Evolutionary conservation across 1,284 basidiomycete species (phyloP).

Genomic region (Cryptococcus jaspeensis): DNA sequence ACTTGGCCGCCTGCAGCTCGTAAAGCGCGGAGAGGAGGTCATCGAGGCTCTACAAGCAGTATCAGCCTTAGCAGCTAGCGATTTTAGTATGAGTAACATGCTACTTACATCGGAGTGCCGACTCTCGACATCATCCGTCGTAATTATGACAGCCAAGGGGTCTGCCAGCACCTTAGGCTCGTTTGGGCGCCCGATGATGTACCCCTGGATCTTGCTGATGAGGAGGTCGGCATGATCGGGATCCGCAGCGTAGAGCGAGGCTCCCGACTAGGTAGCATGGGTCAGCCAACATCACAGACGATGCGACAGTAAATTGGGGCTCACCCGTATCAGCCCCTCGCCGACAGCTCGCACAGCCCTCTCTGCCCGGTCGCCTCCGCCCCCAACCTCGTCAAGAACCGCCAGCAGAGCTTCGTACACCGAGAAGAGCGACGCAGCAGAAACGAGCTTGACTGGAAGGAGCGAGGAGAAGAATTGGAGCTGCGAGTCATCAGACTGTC

Average conservation of each 20-base stretch:
- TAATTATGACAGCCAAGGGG: constrained; percentile 38
- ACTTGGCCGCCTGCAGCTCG: constrained; percentile 31
- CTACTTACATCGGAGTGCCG: constrained; percentile 35
- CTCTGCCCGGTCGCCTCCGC: constrained; percentile 80
- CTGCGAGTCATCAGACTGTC: constrained; percentile 51
- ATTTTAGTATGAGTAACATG: not conserved
- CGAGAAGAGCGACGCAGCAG: constrained; percentile 69
- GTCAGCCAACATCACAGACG: constrained; percentile 41
- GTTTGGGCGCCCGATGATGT: constrained; percentile 32
- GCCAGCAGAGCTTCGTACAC: constrained; percentile 76
- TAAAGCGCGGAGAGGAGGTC: constrained; percentile 39
- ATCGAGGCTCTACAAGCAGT: constrained; percentile 33
- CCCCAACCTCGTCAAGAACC: constrained; percentile 86
- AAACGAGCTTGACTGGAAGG: constrained; percentile 70
- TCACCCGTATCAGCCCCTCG: constrained; percentile 78
- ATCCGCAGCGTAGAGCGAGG: constrained; percentile 29
- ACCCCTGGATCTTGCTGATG: constrained; percentile 39
- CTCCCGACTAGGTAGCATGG: constrained; percentile 52
- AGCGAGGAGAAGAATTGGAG: constrained; percentile 88
- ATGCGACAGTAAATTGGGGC: constrained; percentile 26
- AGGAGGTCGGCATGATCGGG: constrained; percentile 39
- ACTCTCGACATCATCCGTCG: constrained; percentile 28
- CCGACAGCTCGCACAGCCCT: constrained; percentile 80
- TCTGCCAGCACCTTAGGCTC: constrained; percentile 27
- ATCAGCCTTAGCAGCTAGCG: not conserved